These are phyloP conservation scores for Pseudophaeomoniella oleicola DNA, from an alignment of 2,329 filamentous ascomycete genomes.

Conservation along the genomic window DNA sequence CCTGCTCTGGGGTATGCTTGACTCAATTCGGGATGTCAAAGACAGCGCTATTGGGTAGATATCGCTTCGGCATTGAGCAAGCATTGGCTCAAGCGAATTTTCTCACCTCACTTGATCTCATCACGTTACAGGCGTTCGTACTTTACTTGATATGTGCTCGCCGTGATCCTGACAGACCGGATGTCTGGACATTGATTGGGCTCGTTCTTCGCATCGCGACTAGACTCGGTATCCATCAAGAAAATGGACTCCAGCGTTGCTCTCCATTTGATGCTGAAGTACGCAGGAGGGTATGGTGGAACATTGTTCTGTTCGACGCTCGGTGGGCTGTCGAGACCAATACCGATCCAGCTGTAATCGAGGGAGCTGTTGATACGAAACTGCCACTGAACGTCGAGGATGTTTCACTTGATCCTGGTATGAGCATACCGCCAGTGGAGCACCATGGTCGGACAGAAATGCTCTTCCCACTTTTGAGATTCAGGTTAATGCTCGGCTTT, in stretches of 20 bases:
- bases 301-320: conserved; percentile 52
- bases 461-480: too few species aligned
- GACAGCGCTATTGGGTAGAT: conserved; percentile 22
- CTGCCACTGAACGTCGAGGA: conserved; percentile 28
- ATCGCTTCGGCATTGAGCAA: conserved; percentile 32
- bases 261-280: conserved; percentile 49
- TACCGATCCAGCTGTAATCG: conserved; percentile 21
- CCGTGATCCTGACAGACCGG: conserved; percentile 45
- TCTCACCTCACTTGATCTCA: conserved; percentile 25
- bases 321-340: conserved; percentile 54
- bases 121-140: conserved; percentile 36
- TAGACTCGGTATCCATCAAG: conserved; percentile 53
- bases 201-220: conserved; percentile 54
- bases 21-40: conserved; percentile 21
- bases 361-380: conserved; percentile 29
- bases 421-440: conserved; percentile 18
- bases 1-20: conserved; percentile 40
- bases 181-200: conserved; percentile 47
- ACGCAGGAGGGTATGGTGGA: conserved; percentile 61
- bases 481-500: too few species aligned
- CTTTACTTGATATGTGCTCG: conserved; percentile 41
- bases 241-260: conserved; percentile 33
- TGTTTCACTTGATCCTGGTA: conserved; percentile 23
- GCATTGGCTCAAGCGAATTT: conserved; percentile 29
- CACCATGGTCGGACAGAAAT: conserved; percentile 23